phyloP scores from a whole-genome alignment of 2,329 filamentous ascomycete genomes.

The Geosmithia putterillii region DNA sequence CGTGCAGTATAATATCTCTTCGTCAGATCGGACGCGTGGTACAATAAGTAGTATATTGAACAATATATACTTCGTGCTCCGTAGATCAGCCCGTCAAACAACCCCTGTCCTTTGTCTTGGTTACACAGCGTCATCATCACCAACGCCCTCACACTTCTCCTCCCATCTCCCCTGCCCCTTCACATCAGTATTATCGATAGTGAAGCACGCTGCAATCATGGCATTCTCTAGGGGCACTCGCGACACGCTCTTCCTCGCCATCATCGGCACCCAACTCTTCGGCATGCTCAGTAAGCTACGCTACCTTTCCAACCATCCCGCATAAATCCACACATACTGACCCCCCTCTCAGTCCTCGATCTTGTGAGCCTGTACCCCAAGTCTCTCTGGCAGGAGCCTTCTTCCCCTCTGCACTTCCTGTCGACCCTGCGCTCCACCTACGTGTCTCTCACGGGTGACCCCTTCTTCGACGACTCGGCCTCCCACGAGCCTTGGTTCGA shows the following conservation, averaged over 20 bases:
- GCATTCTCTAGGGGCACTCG: background rate
- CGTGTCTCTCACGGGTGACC: constrained; percentile 35
- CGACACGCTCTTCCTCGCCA: constrained; percentile 20
- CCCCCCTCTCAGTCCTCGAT: constrained; percentile 33
- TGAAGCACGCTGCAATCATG: no score
- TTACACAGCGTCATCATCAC: no score
- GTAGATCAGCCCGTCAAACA: no score
- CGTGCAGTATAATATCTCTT: no score
- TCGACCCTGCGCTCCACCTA: constrained; percentile 32
- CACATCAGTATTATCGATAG: no score
- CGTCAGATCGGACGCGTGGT: no score
- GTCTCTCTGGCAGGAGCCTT: constrained; percentile 26
- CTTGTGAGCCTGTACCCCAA: constrained; percentile 39
- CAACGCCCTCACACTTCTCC: no score
- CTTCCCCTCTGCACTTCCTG: constrained; percentile 34
- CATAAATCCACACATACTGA: background rate
- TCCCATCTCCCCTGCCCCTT: no score
- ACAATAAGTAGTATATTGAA: no score
- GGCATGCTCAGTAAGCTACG: constrained; percentile 22
- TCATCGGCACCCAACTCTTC: constrained; percentile 18
- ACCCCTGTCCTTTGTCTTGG: no score
- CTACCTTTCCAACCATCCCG: background rate
- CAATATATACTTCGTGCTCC: no score
- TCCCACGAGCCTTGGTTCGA: constrained; percentile 34
- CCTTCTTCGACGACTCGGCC: constrained; percentile 29